Percentiles rank a stretch among this genome's conserved stretches.
Evolutionary conservation across 2,329 filamentous ascomycete species (phyloP).

Genomic region (Raffaelea deltoideospora): DNA sequence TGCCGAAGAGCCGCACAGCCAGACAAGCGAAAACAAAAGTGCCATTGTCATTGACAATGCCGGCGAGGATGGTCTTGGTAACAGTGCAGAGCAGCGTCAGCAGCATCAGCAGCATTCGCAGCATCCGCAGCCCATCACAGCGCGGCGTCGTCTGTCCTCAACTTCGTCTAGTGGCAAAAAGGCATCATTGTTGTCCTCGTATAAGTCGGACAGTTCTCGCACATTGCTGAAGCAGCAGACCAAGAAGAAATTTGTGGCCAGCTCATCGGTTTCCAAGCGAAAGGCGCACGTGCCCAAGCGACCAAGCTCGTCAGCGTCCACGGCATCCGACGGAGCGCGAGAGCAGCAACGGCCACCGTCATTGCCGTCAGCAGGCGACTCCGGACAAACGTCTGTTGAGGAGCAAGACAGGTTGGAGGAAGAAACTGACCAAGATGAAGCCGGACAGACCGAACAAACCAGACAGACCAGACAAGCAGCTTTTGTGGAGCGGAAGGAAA

Average conservation of each 20-base stretch:
- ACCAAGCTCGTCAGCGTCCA: conserved; percentile 31
- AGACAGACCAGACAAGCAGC: no score
- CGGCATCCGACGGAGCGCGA: conserved; percentile 17
- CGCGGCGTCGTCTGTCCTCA: not conserved
- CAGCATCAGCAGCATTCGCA: conserved; percentile 3
- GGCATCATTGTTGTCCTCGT: no score
- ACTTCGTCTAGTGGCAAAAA: no score
- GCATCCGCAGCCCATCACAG: conserved; percentile 1
- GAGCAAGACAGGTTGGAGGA: conserved; percentile 1
- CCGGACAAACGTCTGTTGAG: conserved; percentile 1
- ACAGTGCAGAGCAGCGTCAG: not conserved
- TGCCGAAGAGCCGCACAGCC: no score
- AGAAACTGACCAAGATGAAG: no score
- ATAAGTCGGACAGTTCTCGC: not conserved
- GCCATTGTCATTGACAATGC: conserved; percentile 6
- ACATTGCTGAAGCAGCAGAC: not conserved
- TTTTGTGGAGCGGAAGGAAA: no score
- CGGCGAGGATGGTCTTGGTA: conserved; percentile 10
- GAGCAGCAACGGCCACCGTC: no score
- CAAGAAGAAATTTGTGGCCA: conserved; percentile 26
- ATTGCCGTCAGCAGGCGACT: not conserved
- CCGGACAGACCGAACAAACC: no score
- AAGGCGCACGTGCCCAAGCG: conserved; percentile 30
- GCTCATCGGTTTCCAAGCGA: conserved; percentile 26
- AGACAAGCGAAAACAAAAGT: conserved; percentile 27